Evolutionary conservation across 164 flowering plant genomes (phyloP), one percentile per base, ranked within the genome.

Genomic region (Aristolochia contorta): DNA sequence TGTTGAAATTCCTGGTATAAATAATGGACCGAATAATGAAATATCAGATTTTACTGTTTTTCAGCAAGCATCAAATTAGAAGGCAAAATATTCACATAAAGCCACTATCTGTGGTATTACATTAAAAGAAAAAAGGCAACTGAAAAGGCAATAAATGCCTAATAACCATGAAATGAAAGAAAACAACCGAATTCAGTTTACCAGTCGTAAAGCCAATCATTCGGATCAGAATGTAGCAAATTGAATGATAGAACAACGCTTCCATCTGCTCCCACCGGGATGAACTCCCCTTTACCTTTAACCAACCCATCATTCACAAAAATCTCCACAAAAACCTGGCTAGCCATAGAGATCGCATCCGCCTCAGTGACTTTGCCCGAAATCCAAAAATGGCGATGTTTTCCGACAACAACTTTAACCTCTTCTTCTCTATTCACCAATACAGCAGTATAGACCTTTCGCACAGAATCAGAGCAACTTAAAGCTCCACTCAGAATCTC

Each of bases 201-300:
- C 96, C 99, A 93, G 59, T 86, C 89, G 73, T 80, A 93, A 63
- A 84, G 60, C 94, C 97, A 84, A 75, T 90, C 89, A 18, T 58
- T 77, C 1, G 97, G 99, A 74, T 90, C 79, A 12, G 96, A 78
- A 83, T 93, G 88, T 60, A 90, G 74, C 74, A 93, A 74, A 69
- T 78, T 90, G 58, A 93, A 93, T 0, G 97, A 90, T 48, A 93
- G 92, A 60, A 88, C 84, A 24, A 88, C 70, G 60, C 67, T 86
- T 54, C 99, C 97, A 81, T 93, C 96, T 6, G 99, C 87, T 52
- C 96, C 99, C 9, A 93, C 96, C 12, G 99, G 97, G 94, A 90
- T 90, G 71, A 90, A 88, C 76, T 85, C 97, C 37, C 78, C 69
- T 54, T 62, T 62, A 12, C 53, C 85, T 45, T 68, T 79, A 62